Evolutionary conservation across 2,329 filamentous ascomycete genomes (phyloP), one percentile per base, ranked within the genome.

Genomic region (Sporothrix luriei): DNA sequence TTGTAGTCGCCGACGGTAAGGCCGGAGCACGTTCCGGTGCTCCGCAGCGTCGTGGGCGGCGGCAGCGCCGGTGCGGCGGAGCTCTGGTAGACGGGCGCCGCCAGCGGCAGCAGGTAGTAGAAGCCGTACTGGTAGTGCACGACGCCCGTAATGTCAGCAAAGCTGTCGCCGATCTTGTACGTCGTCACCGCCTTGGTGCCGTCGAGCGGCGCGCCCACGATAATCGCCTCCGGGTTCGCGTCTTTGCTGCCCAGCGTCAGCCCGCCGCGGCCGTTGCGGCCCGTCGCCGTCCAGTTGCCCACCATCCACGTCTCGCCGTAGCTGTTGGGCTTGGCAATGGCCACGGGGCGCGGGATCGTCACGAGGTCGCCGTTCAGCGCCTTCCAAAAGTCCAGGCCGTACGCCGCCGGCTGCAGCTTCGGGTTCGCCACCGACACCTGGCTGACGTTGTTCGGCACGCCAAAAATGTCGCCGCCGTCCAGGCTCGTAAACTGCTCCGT

Each of bases 341-440:
- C 87, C 14, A 80, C 83, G 1, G 87, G 85, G 59, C 79, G 82
- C 73, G 82, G 82, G 61, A 92, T 79, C 0, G 86, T 90, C 16
- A 92, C 89, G 9, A 91, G 81, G 78, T 91, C 88, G 38, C 89
- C 90, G 68, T 81, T 82, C 70, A 92, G 78, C 72, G 85, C 88
- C 82, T 92, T 88, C 90, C 90, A 92, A 76, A 91, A 92, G 77
- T 92, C 90, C 40, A 92, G 80, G 2, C 90, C 90, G 75, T 88
- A 92, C 54, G 80, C 78, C 26, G 80, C 79, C 1, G 89, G 89
- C 71, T 89, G 77, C 51, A 92, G 82, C 16, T 80, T 79, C 0
- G 89, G 89, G 76, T 92, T 91, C 46, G 76, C 80, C 6, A 77
- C 79, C 2, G 88, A 89, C 51, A 92, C 76, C 73, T 83, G 82